Conservation (phyloP, 176 grass and related monocot genomes). For the Secale cereale region DNA sequence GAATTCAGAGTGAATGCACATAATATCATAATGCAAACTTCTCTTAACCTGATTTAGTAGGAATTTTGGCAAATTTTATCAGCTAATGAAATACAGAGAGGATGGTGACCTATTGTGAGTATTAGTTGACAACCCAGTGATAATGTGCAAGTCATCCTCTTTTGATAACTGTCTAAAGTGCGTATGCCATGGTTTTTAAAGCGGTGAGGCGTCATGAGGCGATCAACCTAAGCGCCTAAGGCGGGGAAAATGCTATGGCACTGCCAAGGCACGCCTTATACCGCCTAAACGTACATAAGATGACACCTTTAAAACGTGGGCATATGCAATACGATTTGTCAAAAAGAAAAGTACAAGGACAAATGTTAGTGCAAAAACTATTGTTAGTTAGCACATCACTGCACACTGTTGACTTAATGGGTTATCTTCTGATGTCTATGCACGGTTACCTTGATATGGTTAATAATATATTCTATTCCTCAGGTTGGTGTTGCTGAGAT, state of each 20-base stretch:
- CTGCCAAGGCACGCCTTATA: background rate
- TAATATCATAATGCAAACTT: conserved; percentile 2
- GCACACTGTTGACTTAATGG: background rate
- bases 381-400: background rate
- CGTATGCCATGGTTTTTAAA: background rate
- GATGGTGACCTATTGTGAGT: background rate
- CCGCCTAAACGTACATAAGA: background rate
- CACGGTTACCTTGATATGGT: background rate
- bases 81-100: background rate
- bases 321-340: background rate
- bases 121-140: background rate
- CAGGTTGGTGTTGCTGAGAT: conserved; percentile 92
- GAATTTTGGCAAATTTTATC: background rate
- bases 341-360: background rate
- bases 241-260: background rate
- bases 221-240: background rate
- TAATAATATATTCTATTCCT: conserved; percentile 31
- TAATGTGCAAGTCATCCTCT: background rate
- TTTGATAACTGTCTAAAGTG: background rate
- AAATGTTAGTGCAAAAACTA: background rate
- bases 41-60: background rate
- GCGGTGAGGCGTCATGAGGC: background rate
- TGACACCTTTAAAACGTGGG: background rate
- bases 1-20: conserved; percentile 9
- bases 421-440: background rate